Evolutionary conservation across 116 monocot species (phyloP), one percentile per base, ranked within the genome.

Genomic region (Cymodocea nodosa): DNA sequence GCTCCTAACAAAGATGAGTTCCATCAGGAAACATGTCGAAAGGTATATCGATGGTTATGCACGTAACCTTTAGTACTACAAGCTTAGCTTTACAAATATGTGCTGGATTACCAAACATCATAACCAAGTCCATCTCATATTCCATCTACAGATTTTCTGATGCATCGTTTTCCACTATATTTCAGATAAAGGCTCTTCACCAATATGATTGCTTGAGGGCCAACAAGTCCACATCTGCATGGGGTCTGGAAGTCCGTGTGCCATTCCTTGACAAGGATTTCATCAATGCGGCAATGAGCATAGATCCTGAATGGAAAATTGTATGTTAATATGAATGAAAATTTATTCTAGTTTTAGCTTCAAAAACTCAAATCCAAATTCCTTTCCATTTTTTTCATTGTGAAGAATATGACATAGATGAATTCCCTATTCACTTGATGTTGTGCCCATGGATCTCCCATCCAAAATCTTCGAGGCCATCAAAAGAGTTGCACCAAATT

Each of bases 1-100:
- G 92, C 92, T 6, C 87, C 92, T 15, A 85, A 87, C 72, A 92
- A 92, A 82, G 87, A 91, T 57, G 87, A 92, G 58, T 73, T 92
- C 54, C 92, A 92, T 48, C 59, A 54, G 14, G 92, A 87, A 58
- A 92, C 87, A 35, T 87, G 87, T 48, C 76, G 64, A 50, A 92
- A 87, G 92, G 91, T 87, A 76, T 39, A 14, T 58, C 5, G 15
- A 20, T 58, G 44, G 44, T 44, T 7, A 7, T 44, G 44, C 44
- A 44, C 12, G 12, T 10, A 6, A 44, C 12, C 9, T 39, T 9
- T 0, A 39, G 39, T 39, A 39, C 39, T 39, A 39, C 39, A 9
- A 39, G 39, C 39, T 39, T 39, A 39, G 39, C 39, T 9, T 39
- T 39, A 6, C 39, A 39, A 39, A 6, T 39, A 39, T 39, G 39